Conservation (phyloP, 2,329 filamentous ascomycete species). For the Bipolaris bicolor region DNA sequence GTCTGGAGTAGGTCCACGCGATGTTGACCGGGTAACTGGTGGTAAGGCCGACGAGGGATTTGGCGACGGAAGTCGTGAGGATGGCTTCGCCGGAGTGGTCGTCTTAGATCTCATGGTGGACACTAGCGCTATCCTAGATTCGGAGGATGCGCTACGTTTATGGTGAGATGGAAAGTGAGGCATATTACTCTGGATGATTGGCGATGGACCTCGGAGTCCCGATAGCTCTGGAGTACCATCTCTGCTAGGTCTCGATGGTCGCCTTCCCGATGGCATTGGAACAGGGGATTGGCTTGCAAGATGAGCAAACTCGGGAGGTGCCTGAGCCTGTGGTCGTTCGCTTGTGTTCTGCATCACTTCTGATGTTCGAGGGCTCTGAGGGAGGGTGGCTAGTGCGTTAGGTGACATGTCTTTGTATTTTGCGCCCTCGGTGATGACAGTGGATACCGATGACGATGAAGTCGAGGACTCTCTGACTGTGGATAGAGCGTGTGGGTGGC, state of each 20-base stretch:
- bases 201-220: constrained; percentile 55
- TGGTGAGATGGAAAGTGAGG: constrained; percentile 57
- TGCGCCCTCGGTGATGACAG: constrained; percentile 62
- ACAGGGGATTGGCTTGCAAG: constrained; percentile 66
- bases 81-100: constrained; percentile 39
- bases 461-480: constrained; percentile 72
- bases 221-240: constrained; percentile 54
- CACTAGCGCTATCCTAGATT: constrained; percentile 41
- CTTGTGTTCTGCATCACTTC: constrained; percentile 6
- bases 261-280: constrained; percentile 53
- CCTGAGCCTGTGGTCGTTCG: constrained; percentile 31
- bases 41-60: constrained; percentile 42
- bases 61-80: constrained; percentile 48
- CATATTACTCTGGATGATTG: constrained; percentile 64
- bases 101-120: constrained; percentile 30
- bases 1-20: constrained; percentile 50
- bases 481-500: constrained; percentile 65
- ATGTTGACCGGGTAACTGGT: constrained; percentile 31
- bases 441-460: constrained; percentile 76
- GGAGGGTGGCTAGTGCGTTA: constrained; percentile 40
- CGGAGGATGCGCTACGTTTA: constrained; percentile 58
- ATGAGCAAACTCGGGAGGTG: constrained; percentile 55
- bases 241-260: constrained; percentile 54
- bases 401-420: constrained; percentile 51
- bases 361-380: constrained; percentile 59